Conservation (phyloP, 2,329 filamentous ascomycete genomes). For the Alternaria sp. region DNA sequence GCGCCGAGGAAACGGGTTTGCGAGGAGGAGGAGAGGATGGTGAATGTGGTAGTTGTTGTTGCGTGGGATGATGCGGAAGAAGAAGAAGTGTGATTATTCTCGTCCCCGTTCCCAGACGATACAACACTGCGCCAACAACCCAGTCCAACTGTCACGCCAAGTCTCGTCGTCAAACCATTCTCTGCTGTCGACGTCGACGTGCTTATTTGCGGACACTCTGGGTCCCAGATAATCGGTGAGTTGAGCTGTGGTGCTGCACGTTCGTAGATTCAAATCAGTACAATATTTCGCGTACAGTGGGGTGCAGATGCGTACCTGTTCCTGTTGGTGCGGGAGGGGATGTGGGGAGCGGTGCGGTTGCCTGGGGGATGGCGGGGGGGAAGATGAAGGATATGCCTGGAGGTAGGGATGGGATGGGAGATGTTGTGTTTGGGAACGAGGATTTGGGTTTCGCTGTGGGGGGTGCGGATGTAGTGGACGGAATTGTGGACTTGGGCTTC, state of each 20-base stretch:
- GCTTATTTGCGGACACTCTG: not conserved
- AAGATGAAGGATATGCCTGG: not conserved
- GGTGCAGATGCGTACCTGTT: not conserved
- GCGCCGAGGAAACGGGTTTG: too few species aligned
- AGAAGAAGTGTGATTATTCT: too few species aligned
- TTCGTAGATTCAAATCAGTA: too few species aligned
- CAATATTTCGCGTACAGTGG: not conserved
- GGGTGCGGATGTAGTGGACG: too few species aligned
- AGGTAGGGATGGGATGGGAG: not conserved
- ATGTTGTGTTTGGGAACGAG: not conserved
- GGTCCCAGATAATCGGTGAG: not conserved
- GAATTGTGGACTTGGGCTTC: not conserved
- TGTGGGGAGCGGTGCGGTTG: not conserved
- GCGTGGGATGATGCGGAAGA: not conserved
- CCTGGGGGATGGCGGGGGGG: not conserved
- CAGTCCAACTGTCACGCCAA: accelerated
- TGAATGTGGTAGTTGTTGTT: not conserved
- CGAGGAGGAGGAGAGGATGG: not conserved
- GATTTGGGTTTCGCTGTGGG: not conserved
- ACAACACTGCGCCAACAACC: not conserved
- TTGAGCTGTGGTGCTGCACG: too few species aligned
- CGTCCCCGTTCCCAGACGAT: not conserved
- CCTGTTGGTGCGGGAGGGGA: not conserved
- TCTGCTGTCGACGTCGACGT: accelerated
- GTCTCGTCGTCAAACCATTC: accelerated